Evolutionary conservation across 768 basidiomycete species (phyloP).

Genomic region (Kwoniella bestiolae): DNA sequence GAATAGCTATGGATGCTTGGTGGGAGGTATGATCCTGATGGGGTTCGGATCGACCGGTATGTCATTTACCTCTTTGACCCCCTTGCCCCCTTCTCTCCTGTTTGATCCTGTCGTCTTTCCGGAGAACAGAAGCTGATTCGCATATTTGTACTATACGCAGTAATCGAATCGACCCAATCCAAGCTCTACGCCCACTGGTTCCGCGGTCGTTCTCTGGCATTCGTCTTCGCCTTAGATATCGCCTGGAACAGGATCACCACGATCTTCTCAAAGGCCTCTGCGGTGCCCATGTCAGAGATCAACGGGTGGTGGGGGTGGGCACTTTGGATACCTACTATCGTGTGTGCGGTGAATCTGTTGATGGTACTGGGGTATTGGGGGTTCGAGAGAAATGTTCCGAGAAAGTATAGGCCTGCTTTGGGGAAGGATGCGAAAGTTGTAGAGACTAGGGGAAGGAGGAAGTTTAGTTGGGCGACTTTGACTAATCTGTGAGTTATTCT

Average conservation of each 20-base stretch:
- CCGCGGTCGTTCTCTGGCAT: slow-evolving; percentile 36
- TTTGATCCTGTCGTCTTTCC: too few relatives aligned
- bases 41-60: slow-evolving; percentile 53
- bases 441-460: slow-evolving; percentile 32
- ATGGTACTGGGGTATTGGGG: slow-evolving; percentile 46
- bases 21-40: slow-evolving; percentile 52
- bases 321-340: slow-evolving; percentile 54
- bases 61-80: too few relatives aligned
- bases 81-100: too few relatives aligned
- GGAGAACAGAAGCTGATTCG: too few relatives aligned
- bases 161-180: slow-evolving; percentile 51
- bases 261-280: slow-evolving; percentile 39
- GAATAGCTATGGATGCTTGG: slow-evolving; percentile 31
- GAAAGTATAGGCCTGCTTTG: slow-evolving; percentile 35
- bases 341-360: slow-evolving; percentile 40
- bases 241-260: slow-evolving; percentile 49
- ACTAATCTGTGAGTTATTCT: slow-evolving; percentile 28
- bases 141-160: slow-evolving; percentile 11
- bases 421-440: slow-evolving; percentile 30
- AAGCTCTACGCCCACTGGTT: slow-evolving; percentile 56
- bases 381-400: slow-evolving; percentile 45
- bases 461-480: slow-evolving; percentile 28
- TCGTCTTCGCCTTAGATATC: slow-evolving; percentile 52
- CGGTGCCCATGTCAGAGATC: slow-evolving; percentile 51
- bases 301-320: slow-evolving; percentile 56